phyloP scores from a whole-genome alignment of 2,329 filamentous ascomycete species.

The Gaeumannomyces tritici region DNA sequence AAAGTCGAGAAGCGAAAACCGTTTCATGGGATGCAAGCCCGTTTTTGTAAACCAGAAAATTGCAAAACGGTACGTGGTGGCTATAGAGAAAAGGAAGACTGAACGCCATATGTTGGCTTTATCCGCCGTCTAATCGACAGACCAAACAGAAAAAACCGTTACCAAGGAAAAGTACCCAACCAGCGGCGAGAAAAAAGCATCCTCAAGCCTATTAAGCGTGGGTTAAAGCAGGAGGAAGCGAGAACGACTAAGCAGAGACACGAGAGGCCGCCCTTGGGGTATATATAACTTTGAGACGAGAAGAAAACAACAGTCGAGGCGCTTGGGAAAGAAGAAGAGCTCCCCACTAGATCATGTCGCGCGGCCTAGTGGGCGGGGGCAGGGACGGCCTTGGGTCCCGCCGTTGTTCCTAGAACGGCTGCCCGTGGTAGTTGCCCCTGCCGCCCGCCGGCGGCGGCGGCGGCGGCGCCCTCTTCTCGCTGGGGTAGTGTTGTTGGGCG shows the following conservation, averaged over 20 bases:
- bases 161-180: not conserved
- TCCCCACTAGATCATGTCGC: not conserved
- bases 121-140: not conserved
- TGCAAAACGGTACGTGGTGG: too few relatives aligned
- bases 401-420: not conserved
- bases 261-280: not conserved
- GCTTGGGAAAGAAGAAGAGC: not conserved
- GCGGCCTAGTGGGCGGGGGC: not conserved
- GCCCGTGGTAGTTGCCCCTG: not conserved
- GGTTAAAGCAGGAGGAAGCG: not conserved
- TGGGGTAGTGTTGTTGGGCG: not conserved
- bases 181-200: not conserved
- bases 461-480: not conserved
- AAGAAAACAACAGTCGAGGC: not conserved
- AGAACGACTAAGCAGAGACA: not conserved
- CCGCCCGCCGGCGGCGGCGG: too few relatives aligned
- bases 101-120: not conserved
- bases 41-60: not conserved
- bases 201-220: not conserved
- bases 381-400: not conserved
- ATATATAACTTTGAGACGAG: not conserved
- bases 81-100: not conserved
- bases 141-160: not conserved
- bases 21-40: not conserved
- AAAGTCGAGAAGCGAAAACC: not conserved